A percentile compares a stretch with the other conserved stretches of the same genome.
Conservation (phyloP, 257 asterid species). For the Lantana camara region DNA sequence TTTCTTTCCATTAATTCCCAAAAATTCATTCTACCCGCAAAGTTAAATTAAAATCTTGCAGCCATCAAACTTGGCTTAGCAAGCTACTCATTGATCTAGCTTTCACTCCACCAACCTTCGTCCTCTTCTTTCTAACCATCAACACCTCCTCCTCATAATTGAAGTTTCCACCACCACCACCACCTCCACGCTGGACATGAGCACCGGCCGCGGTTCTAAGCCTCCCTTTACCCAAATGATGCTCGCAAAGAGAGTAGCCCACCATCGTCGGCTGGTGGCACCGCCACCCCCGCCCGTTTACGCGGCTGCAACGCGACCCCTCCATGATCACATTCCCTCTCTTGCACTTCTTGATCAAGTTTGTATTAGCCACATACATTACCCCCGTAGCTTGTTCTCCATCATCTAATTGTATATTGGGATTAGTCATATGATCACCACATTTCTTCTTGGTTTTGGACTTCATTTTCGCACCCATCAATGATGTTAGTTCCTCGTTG, state of each 20-base stretch:
- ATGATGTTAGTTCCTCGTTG: constrained; percentile 11
- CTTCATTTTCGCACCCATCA: constrained; percentile 40
- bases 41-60: background rate
- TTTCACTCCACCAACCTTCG: constrained; percentile 57
- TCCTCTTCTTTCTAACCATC: constrained; percentile 43
- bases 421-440: too few relatives aligned
- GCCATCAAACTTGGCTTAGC: constrained; percentile 49
- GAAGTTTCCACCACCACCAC: background rate
- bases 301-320: constrained; percentile 83
- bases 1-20: background rate
- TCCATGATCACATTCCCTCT: constrained; percentile 63
- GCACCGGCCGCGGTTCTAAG: constrained; percentile 39
- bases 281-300: constrained; percentile 85
- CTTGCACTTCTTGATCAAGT: constrained; percentile 48
- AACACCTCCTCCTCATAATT: background rate
- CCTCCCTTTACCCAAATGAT: constrained; percentile 80
- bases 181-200: constrained; percentile 29
- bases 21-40: background rate
- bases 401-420: too few relatives aligned
- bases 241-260: constrained; percentile 75
- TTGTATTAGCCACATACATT: too few relatives aligned
- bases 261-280: constrained; percentile 74
- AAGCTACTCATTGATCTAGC: constrained; percentile 73
- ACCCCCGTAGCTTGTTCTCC: too few relatives aligned
- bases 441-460: constrained; percentile 68